phyloP scores from a whole-genome alignment of 176 grass and related monocot genomes.

The Musa itinerans region DNA sequence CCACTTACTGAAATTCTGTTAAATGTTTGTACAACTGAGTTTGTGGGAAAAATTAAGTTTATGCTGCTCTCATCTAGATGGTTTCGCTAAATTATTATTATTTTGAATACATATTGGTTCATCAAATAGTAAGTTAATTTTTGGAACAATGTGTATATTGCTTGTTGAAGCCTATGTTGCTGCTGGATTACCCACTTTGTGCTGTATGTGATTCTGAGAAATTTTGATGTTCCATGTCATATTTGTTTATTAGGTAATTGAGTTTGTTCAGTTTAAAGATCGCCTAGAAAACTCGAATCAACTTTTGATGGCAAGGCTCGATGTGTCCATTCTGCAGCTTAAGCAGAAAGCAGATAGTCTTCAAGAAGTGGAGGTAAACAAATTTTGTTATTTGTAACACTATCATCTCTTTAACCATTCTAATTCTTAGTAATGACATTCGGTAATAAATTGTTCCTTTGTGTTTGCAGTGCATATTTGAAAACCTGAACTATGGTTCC shows the following conservation, averaged over 20 bases:
- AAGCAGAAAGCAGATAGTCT: constrained; percentile 71
- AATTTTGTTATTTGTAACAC: background rate
- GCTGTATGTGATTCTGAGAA: too few species aligned
- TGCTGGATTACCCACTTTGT: too few species aligned
- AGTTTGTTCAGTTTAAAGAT: constrained; percentile 87
- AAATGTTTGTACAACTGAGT: too few species aligned
- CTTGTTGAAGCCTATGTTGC: too few species aligned
- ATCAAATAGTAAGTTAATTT: too few species aligned
- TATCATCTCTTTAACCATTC: constrained; percentile 7
- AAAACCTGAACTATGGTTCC: constrained; percentile 45
- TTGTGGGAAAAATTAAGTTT: too few species aligned
- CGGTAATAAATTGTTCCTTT: background rate
- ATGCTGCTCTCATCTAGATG: too few species aligned
- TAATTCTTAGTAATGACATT: background rate
- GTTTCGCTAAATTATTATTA: too few species aligned
- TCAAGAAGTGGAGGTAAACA: constrained; percentile 69
- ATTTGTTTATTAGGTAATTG: constrained; percentile 62
- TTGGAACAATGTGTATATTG: too few species aligned
- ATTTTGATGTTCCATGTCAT: constrained; percentile 4
- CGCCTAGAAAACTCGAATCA: constrained; percentile 64
- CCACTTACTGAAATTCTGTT: too few species aligned
- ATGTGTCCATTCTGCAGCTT: constrained; percentile 55
- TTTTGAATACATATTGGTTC: too few species aligned
- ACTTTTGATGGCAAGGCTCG: constrained; percentile 59
- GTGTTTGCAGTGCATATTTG: constrained; percentile 44